These are phyloP conservation scores for Colletotrichum coccodes DNA, from an alignment of 2,329 filamentous ascomycete genomes.

Conservation along the genomic window DNA sequence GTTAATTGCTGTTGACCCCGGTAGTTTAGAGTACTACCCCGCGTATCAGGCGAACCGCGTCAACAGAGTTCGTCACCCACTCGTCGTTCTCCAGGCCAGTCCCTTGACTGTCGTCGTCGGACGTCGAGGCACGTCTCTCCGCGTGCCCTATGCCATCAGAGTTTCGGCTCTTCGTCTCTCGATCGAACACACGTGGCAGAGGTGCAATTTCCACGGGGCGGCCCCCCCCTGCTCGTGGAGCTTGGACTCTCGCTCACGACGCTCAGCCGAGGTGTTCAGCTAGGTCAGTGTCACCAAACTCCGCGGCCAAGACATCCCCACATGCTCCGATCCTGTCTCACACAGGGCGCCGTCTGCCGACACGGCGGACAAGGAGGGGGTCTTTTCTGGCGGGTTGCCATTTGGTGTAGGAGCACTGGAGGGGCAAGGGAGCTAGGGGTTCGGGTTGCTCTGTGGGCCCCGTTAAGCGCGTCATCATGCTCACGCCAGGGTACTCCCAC, in stretches of 20 bases:
- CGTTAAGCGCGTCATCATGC: constrained; percentile 19
- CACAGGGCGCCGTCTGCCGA: not conserved
- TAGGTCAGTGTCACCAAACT: constrained; percentile 1
- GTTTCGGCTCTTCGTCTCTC: not conserved
- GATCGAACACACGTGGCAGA: constrained; percentile 21
- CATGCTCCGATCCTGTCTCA: not conserved
- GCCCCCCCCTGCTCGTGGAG: not conserved
- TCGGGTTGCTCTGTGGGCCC: constrained; percentile 25
- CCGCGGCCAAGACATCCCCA: constrained; percentile 5
- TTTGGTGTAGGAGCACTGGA: not conserved
- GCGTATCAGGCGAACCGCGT: constrained; percentile 21
- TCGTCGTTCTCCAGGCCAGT: not conserved
- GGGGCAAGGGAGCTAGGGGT: constrained; percentile 13
- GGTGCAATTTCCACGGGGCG: not conserved
- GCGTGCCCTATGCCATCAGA: not conserved
- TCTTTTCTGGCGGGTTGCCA: not conserved
- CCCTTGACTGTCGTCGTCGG: constrained; percentile 1
- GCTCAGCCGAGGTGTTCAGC: not conserved
- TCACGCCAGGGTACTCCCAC: too few species aligned
- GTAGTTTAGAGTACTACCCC: not conserved
- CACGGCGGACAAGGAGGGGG: not conserved
- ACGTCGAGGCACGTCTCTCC: not conserved
- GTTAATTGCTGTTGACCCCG: not conserved
- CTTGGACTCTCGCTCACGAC: not conserved
- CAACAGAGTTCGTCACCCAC: constrained; percentile 7